A percentile compares a stretch with the other conserved stretches of the same genome.
Conservation (phyloP, 495 filamentous ascomycete species). For the Pseudoneurospora amorphoporcata region DNA sequence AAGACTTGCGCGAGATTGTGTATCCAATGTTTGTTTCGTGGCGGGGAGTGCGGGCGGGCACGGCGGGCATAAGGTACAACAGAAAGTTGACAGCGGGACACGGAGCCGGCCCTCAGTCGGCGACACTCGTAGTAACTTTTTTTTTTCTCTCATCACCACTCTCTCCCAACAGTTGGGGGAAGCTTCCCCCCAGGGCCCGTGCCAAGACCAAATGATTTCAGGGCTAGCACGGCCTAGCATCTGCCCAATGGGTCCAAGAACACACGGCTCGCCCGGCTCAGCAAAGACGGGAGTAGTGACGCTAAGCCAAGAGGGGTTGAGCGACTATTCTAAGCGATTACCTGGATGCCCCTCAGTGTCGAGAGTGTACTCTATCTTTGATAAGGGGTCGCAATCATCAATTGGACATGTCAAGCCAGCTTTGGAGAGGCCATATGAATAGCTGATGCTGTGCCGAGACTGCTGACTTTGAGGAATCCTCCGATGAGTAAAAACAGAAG, state of each 20-base stretch:
- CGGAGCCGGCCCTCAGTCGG: slow-evolving; percentile 23
- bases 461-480: neutral
- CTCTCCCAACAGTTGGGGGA: neutral
- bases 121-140: slow-evolving; percentile 13
- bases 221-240: neutral
- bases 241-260: neutral
- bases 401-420: neutral
- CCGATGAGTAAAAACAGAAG: neutral
- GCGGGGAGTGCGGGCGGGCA: neutral
- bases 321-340: neutral
- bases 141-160: slow-evolving; percentile 4
- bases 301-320: neutral
- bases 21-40: neutral
- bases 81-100: neutral
- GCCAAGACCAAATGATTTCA: neutral
- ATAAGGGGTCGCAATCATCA: neutral
- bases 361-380: neutral
- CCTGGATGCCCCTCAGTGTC: neutral
- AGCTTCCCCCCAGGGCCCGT: neutral
- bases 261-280: neutral
- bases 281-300: neutral
- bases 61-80: neutral
- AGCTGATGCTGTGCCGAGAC: neutral
- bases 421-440: neutral
- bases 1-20: neutral